phyloP scores from a whole-genome alignment of 768 basidiomycete species.

The Xerocomus brunneocitrinus region DNA sequence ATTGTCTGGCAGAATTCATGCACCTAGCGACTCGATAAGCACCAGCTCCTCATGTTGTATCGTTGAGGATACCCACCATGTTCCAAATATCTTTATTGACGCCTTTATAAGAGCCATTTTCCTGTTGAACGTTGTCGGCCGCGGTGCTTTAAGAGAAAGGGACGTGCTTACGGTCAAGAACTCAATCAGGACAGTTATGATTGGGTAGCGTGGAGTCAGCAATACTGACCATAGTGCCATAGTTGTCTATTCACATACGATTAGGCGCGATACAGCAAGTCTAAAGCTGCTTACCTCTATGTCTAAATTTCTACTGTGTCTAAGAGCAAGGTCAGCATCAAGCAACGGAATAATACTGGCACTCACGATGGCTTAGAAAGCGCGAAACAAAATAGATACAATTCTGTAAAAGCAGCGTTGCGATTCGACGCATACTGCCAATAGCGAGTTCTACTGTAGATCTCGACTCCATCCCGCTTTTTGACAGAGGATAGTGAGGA shows the following conservation, averaged over 20 bases:
- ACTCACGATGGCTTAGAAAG: constrained; percentile 72
- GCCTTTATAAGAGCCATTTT: constrained; percentile 61
- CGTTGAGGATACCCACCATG: constrained; percentile 50
- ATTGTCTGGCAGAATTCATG: constrained; percentile 71
- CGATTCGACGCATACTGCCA: constrained; percentile 44
- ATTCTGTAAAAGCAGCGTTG: constrained; percentile 51
- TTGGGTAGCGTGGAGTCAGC: constrained; percentile 59
- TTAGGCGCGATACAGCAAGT: neutral
- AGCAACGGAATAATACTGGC: neutral
- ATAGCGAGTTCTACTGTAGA: constrained; percentile 55
- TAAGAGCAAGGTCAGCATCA: constrained; percentile 24
- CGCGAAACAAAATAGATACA: constrained; percentile 69
- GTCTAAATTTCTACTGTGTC: constrained; percentile 71
- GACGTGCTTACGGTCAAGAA: constrained; percentile 55
- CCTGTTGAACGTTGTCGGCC: constrained; percentile 17
- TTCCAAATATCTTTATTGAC: constrained; percentile 84
- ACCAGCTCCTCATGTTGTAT: neutral
- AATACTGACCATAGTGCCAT: constrained; percentile 73
- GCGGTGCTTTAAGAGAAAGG: neutral
- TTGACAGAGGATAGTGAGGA: constrained; percentile 26
- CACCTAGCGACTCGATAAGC: constrained; percentile 42
- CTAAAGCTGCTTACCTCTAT: constrained; percentile 59
- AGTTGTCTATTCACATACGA: constrained; percentile 47
- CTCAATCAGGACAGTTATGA: constrained; percentile 59
- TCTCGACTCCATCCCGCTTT: constrained; percentile 35